Evolutionary conservation across 164 flowering plant species (phyloP).

Genomic region (Berberis thunbergii): DNA sequence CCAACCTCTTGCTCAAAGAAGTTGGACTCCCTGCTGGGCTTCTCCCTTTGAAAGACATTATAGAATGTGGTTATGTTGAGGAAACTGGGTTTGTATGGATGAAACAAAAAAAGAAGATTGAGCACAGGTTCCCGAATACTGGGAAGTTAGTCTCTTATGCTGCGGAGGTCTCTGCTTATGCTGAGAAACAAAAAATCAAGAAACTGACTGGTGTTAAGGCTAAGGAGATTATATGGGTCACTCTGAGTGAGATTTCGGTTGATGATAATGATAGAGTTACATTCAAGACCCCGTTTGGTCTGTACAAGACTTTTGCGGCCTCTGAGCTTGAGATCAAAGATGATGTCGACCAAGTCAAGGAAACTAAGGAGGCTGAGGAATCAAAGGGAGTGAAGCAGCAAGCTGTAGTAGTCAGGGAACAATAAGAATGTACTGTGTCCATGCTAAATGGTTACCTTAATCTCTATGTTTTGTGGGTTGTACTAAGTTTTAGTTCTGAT

Average conservation of each 20-base stretch:
- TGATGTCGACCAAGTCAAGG: constrained; percentile 11
- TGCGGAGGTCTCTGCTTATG: constrained; percentile 59
- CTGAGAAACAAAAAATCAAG: constrained; percentile 48
- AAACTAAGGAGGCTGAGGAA: constrained; percentile 6
- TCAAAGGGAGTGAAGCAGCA: constrained; percentile 10
- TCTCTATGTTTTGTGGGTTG: background rate
- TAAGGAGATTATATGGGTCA: constrained; percentile 75
- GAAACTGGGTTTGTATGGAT: constrained; percentile 83
- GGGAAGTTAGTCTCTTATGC: constrained; percentile 45
- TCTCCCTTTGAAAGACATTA: constrained; percentile 49
- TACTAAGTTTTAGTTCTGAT: background rate
- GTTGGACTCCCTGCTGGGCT: constrained; percentile 62
- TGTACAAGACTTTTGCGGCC: constrained; percentile 44
- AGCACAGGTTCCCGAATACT: constrained; percentile 57
- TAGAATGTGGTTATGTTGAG: constrained; percentile 43
- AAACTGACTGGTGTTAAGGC: constrained; percentile 75
- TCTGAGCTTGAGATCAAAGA: constrained; percentile 46
- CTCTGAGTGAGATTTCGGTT: constrained; percentile 36
- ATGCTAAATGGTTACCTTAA: background rate
- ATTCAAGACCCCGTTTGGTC: constrained; percentile 50
- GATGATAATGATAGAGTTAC: constrained; percentile 47
- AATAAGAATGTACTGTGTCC: background rate
- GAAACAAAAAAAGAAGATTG: constrained; percentile 55
- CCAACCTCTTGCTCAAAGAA: constrained; percentile 39
- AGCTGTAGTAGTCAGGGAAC: background rate